Evolutionary conservation across 192 early-diverging fungal species (phyloP), one percentile per base, ranked within the genome.

Genomic region (Jimgerdemannia flammicorona): DNA sequence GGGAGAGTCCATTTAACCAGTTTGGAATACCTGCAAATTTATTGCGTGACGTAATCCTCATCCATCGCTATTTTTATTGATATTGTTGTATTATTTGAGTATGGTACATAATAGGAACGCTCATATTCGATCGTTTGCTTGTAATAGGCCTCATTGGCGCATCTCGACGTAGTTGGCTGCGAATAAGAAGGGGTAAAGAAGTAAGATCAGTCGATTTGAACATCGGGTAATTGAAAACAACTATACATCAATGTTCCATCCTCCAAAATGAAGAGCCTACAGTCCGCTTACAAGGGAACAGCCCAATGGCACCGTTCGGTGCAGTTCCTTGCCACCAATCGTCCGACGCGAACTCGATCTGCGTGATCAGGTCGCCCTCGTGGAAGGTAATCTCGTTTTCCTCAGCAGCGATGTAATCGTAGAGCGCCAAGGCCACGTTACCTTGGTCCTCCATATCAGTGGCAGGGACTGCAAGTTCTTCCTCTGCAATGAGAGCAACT

Each of bases 361-460:
- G 78, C 3, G 81, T 84, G 74, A 99, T 95, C 3, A 79, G 64
- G 19, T 96, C 92, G 43, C 91, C 92, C 19, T 91, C 92, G 1
- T 41, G 43, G 77, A 99, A 97, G 6, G 89, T 85, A 39, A 99
- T 83, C 79, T 99, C 97, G 79, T 96, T 95, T 6, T 90, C 91
- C 74, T 97, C 96, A 3, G 85, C 88, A 3, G 95, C 94, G 11
- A 88, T 88, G 78, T 96, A 99, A 70, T 96, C 95, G 78, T 95
- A 99, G 19, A 91, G 70, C 0, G 90, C 92, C 18, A 86, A 67
- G 4, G 92, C 91, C 11, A 86, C 77, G 20, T 82, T 79, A 39
- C 76, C 78, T 9, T 80, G 77, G 65, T 78, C 67, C 43, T 77
- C 83, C 40, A 74, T 71, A 70, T 77, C 71, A 2, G 74, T 42